Percentiles rank a stretch among this genome's conserved stretches.
These are phyloP conservation scores for Tetracentron sinense DNA, from an alignment of 164 flowering plant species.

Conservation along the genomic window DNA sequence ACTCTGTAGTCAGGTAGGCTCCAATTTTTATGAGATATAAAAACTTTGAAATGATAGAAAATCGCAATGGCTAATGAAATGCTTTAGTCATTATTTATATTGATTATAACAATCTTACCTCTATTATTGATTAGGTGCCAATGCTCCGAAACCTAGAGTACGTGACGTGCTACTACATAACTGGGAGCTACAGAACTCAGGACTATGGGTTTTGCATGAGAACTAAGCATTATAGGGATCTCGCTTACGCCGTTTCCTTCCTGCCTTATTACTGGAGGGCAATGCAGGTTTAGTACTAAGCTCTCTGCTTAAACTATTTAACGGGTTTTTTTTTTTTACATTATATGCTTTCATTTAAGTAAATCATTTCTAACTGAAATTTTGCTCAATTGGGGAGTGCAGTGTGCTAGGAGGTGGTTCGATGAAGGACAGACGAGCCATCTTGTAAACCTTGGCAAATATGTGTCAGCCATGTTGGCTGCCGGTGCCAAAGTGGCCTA, in stretches of 20 bases:
- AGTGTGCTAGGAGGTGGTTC: conserved; percentile 98
- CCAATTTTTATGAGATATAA: too few species aligned
- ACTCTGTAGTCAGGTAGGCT: conserved; percentile 87
- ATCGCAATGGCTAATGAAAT: too few species aligned
- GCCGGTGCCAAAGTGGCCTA: conserved; percentile 95
- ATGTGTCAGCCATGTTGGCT: conserved; percentile 96
- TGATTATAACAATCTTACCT: neutral
- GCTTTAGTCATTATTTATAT: neutral
- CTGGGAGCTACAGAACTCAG: conserved; percentile 89
- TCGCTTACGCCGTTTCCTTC: conserved; percentile 94
- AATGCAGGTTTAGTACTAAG: conserved; percentile 64
- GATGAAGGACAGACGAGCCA: conserved; percentile 90
- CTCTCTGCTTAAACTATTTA: too few species aligned
- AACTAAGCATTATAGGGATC: conserved; percentile 66
- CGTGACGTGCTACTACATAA: conserved; percentile 87
- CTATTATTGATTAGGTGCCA: conserved; percentile 58
- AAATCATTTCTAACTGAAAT: neutral
- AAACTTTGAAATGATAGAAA: too few species aligned
- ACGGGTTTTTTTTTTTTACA: too few species aligned
- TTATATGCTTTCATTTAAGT: too few species aligned
- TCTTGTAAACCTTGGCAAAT: conserved; percentile 84
- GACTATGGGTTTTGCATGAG: conserved; percentile 82
- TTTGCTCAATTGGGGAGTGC: conserved; percentile 13
- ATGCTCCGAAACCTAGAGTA: conserved; percentile 84
- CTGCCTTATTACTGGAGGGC: conserved; percentile 98